phyloP scores from a whole-genome alignment of 306 rosid genomes.

The Cotoneaster glaucophyllus region DNA sequence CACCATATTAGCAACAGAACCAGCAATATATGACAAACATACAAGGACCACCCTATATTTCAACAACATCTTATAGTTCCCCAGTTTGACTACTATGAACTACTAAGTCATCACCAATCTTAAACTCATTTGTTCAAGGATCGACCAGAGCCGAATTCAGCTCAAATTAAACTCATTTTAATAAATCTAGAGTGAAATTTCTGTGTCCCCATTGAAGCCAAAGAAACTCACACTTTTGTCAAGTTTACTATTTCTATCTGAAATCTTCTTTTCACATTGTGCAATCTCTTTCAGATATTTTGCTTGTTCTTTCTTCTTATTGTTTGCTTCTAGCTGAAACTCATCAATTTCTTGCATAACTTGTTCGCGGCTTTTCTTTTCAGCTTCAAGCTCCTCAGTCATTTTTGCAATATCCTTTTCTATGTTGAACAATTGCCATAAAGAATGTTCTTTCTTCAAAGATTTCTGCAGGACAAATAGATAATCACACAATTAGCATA shows the following conservation, averaged over 20 bases:
- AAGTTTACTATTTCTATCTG: conserved; percentile 69
- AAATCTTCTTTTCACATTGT: conserved; percentile 63
- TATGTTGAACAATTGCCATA: conserved; percentile 82
- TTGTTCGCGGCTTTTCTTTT: conserved; percentile 55
- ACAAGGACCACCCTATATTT: neutral
- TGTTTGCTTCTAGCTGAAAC: conserved; percentile 60
- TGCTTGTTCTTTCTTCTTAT: conserved; percentile 83
- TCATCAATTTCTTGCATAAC: conserved; percentile 63
- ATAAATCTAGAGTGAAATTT: neutral
- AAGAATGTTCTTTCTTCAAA: conserved; percentile 69
- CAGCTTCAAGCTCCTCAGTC: conserved; percentile 67
- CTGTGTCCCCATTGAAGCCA: neutral
- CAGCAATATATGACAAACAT: neutral
- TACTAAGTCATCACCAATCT: neutral
- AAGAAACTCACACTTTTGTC: conserved; percentile 75
- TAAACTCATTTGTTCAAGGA: neutral
- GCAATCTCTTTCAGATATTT: conserved; percentile 73
- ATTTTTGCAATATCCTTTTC: conserved; percentile 66
- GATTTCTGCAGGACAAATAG: conserved; percentile 56
- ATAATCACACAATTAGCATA: conserved; percentile 8
- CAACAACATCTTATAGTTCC: neutral
- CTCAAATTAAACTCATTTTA: neutral
- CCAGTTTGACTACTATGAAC: neutral
- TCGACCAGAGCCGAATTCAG: neutral
- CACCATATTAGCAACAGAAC: neutral